A percentile compares a stretch with the other conserved stretches of the same genome.
Evolutionary conservation across 306 rosid species (phyloP).

Genomic region (Cotoneaster glaucophyllus): DNA sequence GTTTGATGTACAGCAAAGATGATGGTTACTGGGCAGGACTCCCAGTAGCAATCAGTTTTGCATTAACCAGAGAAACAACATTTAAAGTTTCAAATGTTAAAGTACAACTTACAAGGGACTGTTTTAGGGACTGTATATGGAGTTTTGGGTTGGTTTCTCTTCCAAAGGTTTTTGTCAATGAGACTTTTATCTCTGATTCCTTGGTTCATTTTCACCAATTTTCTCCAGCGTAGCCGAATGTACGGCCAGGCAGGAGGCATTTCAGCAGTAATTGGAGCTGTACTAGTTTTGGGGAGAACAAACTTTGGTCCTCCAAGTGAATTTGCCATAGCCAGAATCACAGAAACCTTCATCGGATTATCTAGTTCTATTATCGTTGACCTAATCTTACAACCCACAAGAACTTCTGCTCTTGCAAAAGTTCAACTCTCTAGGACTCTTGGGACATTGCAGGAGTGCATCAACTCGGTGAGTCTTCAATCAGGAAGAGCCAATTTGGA

Average conservation of each 20-base stretch:
- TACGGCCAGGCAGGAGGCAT: conserved; percentile 69
- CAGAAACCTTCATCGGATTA: conserved; percentile 62
- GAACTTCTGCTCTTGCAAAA: conserved; percentile 49
- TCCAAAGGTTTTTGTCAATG: conserved; percentile 23
- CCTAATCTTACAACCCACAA: conserved; percentile 42
- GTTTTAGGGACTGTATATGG: conserved; percentile 63
- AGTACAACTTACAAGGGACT: conserved; percentile 65
- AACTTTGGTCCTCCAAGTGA: conserved; percentile 57
- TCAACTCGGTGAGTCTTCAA: conserved; percentile 27
- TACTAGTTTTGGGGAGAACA: conserved; percentile 47
- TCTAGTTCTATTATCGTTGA: conserved; percentile 42
- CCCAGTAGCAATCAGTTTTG: conserved; percentile 48
- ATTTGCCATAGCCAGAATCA: conserved; percentile 50
- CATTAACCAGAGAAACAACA: conserved; percentile 52
- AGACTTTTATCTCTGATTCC: conserved; percentile 59
- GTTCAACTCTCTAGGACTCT: conserved; percentile 35
- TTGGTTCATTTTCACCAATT: conserved; percentile 62
- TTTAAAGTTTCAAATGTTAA: conserved; percentile 52
- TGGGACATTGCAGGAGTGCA: conserved; percentile 28
- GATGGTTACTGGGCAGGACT: conserved; percentile 65
- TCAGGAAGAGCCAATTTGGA: conserved; percentile 4
- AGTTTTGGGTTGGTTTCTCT: conserved; percentile 49
- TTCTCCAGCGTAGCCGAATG: conserved; percentile 52
- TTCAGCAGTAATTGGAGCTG: conserved; percentile 61
- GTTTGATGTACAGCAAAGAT: conserved; percentile 44